Evolutionary conservation across 75 land plant species (phyloP).

Genomic region (Isoetes taiwanensis): DNA sequence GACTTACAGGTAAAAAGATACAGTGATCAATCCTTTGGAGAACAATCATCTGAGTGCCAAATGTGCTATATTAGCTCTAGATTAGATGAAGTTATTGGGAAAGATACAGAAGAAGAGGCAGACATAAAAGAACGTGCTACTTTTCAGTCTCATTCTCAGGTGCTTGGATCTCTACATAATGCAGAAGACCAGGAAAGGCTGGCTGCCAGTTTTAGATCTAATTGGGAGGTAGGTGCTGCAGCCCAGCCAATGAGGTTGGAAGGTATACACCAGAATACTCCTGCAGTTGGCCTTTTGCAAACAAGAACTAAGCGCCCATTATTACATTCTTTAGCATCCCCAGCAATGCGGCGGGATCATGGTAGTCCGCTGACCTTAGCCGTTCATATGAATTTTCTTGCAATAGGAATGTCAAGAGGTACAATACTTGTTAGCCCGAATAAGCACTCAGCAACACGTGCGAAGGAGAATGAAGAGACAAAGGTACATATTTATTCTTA

Average conservation of each 20-base stretch:
- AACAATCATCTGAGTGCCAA: neutral
- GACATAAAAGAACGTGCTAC: slow-evolving; percentile 18
- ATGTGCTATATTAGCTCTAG: slow-evolving; percentile 9
- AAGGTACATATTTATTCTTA: slow-evolving; percentile 31
- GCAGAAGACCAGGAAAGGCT: slow-evolving; percentile 88
- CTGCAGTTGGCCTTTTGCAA: slow-evolving; percentile 78
- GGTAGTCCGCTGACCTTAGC: slow-evolving; percentile 72
- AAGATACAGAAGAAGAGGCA: slow-evolving; percentile 17
- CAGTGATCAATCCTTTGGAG: neutral
- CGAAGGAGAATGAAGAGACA: slow-evolving; percentile 49
- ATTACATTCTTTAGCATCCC: slow-evolving; percentile 44
- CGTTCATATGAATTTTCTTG: slow-evolving; percentile 63
- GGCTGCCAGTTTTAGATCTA: slow-evolving; percentile 68
- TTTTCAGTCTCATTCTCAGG: neutral
- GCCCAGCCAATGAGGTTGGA: slow-evolving; percentile 94
- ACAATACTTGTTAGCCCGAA: slow-evolving; percentile 53
- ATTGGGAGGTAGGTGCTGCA: slow-evolving; percentile 83
- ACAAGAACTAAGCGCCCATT: slow-evolving; percentile 38
- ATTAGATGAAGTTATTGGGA: slow-evolving; percentile 13
- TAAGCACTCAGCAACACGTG: slow-evolving; percentile 50
- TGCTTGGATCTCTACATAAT: slow-evolving; percentile 43
- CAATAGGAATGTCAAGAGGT: slow-evolving; percentile 85
- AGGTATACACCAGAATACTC: slow-evolving; percentile 75
- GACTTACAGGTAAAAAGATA: too few relatives aligned
- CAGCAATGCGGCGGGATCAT: slow-evolving; percentile 63